phyloP scores from a whole-genome alignment of 257 asterid genomes.

The Solanum pinnatisectum region DNA sequence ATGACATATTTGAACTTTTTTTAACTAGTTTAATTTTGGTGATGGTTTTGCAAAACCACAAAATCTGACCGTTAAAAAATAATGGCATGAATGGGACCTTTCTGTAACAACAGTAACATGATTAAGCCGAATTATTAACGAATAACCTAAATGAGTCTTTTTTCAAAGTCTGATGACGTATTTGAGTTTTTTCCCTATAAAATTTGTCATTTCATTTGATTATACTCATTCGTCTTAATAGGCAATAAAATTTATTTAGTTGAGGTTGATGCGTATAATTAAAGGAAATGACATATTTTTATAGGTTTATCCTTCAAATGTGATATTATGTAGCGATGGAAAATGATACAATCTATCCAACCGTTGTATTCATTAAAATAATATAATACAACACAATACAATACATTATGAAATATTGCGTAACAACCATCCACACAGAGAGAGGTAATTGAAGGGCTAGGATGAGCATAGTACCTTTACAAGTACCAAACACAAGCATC shows the following conservation, averaged over 20 bases:
- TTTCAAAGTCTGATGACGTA: not conserved
- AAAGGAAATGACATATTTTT: not conserved
- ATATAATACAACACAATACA: too few relatives aligned
- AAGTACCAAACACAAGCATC: not conserved
- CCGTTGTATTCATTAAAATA: not conserved
- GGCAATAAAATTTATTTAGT: not conserved
- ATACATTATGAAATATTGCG: not conserved
- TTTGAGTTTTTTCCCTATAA: not conserved
- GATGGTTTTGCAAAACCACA: too few relatives aligned
- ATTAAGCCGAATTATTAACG: not conserved
- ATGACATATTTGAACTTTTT: too few relatives aligned
- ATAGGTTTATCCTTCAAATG: not conserved
- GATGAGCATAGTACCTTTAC: not conserved
- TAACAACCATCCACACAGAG: not conserved
- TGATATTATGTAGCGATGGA: not conserved
- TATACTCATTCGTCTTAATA: not conserved
- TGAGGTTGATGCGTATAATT: not conserved
- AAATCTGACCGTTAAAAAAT: too few relatives aligned
- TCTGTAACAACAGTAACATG: not conserved
- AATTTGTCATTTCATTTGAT: too few relatives aligned
- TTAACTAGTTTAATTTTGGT: too few relatives aligned
- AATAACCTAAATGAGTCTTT: too few relatives aligned
- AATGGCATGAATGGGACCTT: too few relatives aligned
- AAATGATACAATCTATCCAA: not conserved
- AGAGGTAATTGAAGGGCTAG: not conserved